Percentiles rank a stretch among this genome's conserved stretches.
Evolutionary conservation across 495 filamentous ascomycete species (phyloP).

Genomic region (Daldinia vernicosa): DNA sequence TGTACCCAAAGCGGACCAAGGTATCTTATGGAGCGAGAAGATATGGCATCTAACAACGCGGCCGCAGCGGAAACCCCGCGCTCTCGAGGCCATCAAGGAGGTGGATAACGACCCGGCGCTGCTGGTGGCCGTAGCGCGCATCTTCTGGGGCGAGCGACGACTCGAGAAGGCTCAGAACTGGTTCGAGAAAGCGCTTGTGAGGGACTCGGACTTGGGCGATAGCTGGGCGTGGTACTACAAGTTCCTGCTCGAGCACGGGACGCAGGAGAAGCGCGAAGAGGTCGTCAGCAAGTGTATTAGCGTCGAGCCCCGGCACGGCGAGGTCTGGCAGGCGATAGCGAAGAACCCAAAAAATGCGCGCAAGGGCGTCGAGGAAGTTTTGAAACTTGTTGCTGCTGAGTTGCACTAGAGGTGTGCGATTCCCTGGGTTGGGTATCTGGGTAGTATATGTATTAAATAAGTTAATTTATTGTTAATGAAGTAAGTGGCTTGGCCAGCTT

Average conservation of each 20-base stretch:
- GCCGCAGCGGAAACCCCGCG: slow-evolving; percentile 88
- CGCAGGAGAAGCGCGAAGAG: slow-evolving; percentile 86
- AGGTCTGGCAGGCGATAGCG: slow-evolving; percentile 85
- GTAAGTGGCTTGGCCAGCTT: neutral
- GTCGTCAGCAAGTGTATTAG: slow-evolving; percentile 76
- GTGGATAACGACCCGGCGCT: slow-evolving; percentile 90
- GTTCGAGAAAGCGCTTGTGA: slow-evolving; percentile 93
- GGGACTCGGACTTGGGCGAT: slow-evolving; percentile 87
- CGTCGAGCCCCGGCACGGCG: slow-evolving; percentile 88
- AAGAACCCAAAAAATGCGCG: slow-evolving; percentile 85
- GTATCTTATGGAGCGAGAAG: slow-evolving; percentile 88
- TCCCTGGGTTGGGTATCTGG: neutral
- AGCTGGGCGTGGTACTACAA: slow-evolving; percentile 99
- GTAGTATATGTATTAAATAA: neutral
- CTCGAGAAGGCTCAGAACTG: slow-evolving; percentile 92
- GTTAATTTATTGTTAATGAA: neutral
- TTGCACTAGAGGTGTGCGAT: slow-evolving; percentile 43
- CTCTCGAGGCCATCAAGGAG: slow-evolving; percentile 94
- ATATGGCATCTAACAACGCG: slow-evolving; percentile 94
- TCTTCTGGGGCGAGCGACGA: slow-evolving; percentile 71
- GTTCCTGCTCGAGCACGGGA: slow-evolving; percentile 90
- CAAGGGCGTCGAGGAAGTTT: slow-evolving; percentile 78
- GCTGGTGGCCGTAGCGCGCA: slow-evolving; percentile 68
- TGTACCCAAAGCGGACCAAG: slow-evolving; percentile 76
- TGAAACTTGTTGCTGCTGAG: slow-evolving; percentile 75